These are phyloP conservation scores for Gnomoniopsis smithogilvyi DNA, from an alignment of 2,329 filamentous ascomycete species.

Conservation along the genomic window DNA sequence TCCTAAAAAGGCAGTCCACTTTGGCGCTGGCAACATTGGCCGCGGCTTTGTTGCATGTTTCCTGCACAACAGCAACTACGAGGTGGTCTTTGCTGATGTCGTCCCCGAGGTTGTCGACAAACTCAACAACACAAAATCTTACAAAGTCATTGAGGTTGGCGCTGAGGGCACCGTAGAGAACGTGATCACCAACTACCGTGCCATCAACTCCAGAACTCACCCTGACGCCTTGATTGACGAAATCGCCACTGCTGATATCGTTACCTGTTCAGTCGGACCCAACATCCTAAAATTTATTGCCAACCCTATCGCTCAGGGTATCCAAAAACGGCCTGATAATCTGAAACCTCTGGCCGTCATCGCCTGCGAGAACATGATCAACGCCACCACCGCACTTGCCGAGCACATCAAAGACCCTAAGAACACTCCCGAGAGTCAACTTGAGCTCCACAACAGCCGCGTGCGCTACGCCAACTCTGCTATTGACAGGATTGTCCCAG, in stretches of 20 bases:
- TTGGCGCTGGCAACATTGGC: constrained; percentile 83
- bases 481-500: constrained; percentile 96
- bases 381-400: constrained; percentile 84
- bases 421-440: constrained; percentile 66
- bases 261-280: constrained; percentile 96
- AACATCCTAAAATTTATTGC: constrained; percentile 97
- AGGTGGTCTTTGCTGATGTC: constrained; percentile 96
- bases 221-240: constrained; percentile 78
- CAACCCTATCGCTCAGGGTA: constrained; percentile 90
- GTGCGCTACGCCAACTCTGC: constrained; percentile 95
- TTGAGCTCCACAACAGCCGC: constrained; percentile 66
- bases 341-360: constrained; percentile 79
- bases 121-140: constrained; percentile 72
- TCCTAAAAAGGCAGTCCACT: constrained; percentile 69
- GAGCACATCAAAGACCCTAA: constrained; percentile 72
- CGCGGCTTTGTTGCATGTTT: constrained; percentile 88
- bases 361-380: constrained; percentile 97
- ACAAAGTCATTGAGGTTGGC: constrained; percentile 92
- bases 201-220: constrained; percentile 90
- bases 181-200: constrained; percentile 91
- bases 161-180: constrained; percentile 76
- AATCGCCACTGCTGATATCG: constrained; percentile 82
- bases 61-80: constrained; percentile 90
- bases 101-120: constrained; percentile 77
- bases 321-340: constrained; percentile 68